Conservation (phyloP, 441 rosid species). For the Jatropha podagrica region DNA sequence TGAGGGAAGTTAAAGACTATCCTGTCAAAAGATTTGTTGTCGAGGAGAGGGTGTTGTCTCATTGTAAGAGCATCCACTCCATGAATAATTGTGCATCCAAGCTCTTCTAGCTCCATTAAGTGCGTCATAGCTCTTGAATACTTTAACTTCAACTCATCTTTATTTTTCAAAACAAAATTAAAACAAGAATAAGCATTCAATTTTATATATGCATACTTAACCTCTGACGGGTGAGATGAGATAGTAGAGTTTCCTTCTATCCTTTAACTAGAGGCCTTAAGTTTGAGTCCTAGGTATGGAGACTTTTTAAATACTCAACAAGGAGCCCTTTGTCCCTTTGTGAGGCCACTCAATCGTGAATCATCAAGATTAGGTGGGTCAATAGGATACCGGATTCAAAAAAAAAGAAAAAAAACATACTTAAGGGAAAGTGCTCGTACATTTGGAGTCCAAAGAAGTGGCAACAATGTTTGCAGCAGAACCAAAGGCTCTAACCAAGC, state of each 20-base stretch:
- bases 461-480: slow-evolving; percentile 26
- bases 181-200: too few relatives aligned
- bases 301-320: too few relatives aligned
- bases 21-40: slow-evolving; percentile 26
- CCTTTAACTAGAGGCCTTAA: too few relatives aligned
- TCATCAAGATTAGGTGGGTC: slow-evolving; percentile 40
- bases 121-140: slow-evolving; percentile 30
- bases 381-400: too few relatives aligned
- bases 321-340: too few relatives aligned
- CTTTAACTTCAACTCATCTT: slow-evolving; percentile 16
- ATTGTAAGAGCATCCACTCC: slow-evolving; percentile 35
- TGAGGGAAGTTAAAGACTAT: slow-evolving; percentile 27
- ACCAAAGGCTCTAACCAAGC: slow-evolving; percentile 36
- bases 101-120: slow-evolving; percentile 29
- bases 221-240: too few relatives aligned
- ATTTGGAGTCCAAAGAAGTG: slow-evolving; percentile 32
- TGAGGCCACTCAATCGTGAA: too few relatives aligned
- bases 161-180: too few relatives aligned
- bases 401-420: not conserved
- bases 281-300: too few relatives aligned
- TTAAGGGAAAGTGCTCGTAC: slow-evolving; percentile 1
- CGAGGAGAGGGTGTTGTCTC: slow-evolving; percentile 30
- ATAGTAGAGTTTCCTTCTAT: too few relatives aligned
- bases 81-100: slow-evolving; percentile 40
- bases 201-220: too few relatives aligned